Conservation (phyloP, 2,329 filamentous ascomycete species). For the Alternaria tenuissima region DNA sequence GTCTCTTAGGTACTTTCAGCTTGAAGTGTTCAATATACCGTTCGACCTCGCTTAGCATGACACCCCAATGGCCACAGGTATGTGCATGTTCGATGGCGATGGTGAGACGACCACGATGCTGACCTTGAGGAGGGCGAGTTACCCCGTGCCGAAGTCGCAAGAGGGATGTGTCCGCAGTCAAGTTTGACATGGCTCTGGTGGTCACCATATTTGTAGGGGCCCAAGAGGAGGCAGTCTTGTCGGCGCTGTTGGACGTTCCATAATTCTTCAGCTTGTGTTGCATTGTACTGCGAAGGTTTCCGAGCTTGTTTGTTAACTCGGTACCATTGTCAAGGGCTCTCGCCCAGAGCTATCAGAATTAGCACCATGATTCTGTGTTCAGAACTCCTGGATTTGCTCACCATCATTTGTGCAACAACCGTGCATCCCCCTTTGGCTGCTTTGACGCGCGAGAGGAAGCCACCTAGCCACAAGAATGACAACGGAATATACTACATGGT, state of each 20-base stretch:
- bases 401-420: background rate
- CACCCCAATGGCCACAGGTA: background rate
- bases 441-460: background rate
- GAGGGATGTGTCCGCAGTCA: background rate
- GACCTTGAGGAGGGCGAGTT: background rate
- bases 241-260: background rate
- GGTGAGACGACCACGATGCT: background rate
- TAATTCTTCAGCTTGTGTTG: too few relatives aligned
- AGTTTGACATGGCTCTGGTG: too few relatives aligned
- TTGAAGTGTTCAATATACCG: background rate
- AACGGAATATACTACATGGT: background rate
- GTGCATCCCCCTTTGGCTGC: background rate
- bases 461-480: background rate
- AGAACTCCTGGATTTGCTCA: background rate
- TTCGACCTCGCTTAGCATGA: background rate
- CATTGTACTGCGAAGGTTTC: too few relatives aligned
- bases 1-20: background rate
- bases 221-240: background rate
- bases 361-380: background rate
- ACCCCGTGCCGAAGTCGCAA: background rate
- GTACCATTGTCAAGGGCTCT: background rate
- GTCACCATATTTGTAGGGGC: too few relatives aligned
- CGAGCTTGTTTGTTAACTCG: background rate
- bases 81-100: slow-evolving; percentile 1
- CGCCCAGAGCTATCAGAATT: background rate